These are phyloP conservation scores for Periconia digitata DNA, from an alignment of 2,329 filamentous ascomycete genomes.

Conservation along the genomic window DNA sequence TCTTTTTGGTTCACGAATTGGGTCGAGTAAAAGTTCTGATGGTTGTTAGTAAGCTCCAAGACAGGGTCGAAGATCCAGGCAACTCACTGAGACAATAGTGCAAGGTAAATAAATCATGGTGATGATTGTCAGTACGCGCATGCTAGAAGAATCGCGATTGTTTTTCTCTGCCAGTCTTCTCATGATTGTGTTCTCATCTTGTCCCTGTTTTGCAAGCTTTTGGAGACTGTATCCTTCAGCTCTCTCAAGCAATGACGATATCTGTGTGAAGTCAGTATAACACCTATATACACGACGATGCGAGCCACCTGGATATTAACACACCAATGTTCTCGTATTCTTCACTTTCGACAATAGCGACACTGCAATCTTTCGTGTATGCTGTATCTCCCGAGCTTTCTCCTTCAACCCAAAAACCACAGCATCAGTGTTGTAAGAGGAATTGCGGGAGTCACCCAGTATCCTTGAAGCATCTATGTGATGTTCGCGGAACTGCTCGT, in stretches of 20 bases:
- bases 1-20: slow-evolving; percentile 23
- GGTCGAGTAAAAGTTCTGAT: slow-evolving; percentile 28
- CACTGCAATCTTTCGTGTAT: slow-evolving; percentile 15
- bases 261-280: slow-evolving; percentile 10
- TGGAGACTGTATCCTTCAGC: slow-evolving; percentile 19
- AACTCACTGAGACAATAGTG: slow-evolving; percentile 24
- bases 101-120: slow-evolving; percentile 28
- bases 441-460: not conserved
- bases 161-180: slow-evolving; percentile 24
- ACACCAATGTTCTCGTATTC: slow-evolving; percentile 15
- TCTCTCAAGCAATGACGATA: slow-evolving; percentile 21
- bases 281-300: too few relatives aligned
- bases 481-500: slow-evolving; percentile 9
- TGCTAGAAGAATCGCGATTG: slow-evolving; percentile 21
- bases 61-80: not conserved
- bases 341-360: slow-evolving; percentile 15
- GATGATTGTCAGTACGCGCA: slow-evolving; percentile 26
- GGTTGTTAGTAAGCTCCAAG: not conserved
- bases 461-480: not conserved
- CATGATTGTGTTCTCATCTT: slow-evolving; percentile 22
- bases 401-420: slow-evolving; percentile 10
- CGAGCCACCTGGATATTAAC: not conserved
- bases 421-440: slow-evolving; percentile 5
- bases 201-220: slow-evolving; percentile 17
- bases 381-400: slow-evolving; percentile 10